Conservation (phyloP, 1,284 basidiomycete genomes). For the Moniliella sp. region DNA sequence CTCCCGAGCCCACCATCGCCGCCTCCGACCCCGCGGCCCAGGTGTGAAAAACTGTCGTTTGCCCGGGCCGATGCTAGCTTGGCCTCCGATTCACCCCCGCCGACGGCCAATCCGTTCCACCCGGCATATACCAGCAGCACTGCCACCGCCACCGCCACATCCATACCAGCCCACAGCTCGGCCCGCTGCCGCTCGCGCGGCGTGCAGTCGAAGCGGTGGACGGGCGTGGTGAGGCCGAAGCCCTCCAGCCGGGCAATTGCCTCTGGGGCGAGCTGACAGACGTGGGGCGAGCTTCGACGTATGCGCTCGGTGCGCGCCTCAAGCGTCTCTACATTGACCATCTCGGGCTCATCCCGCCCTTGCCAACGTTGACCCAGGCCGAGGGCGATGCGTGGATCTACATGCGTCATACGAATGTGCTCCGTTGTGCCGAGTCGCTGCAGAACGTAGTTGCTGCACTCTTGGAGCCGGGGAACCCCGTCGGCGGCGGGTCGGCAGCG, state of each 20-base stretch:
- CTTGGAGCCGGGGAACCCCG: constrained; percentile 4
- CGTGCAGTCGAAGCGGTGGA: constrained; percentile 8
- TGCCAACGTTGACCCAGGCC: constrained; percentile 5
- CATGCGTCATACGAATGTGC: constrained; percentile 47
- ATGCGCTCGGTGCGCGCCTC: constrained; percentile 45
- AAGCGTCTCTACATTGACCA: constrained; percentile 50
- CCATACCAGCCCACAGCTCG: no score
- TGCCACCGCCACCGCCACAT: no score
- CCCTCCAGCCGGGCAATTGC: constrained; percentile 19
- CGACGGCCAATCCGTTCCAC: no score
- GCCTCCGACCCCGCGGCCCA: no score
- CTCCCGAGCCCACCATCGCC: no score
- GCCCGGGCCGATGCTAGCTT: no score
- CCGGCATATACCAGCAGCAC: no score
- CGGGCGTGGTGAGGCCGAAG: constrained; percentile 8
- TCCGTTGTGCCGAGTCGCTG: constrained; percentile 54
- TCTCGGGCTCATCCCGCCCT: constrained; percentile 36
- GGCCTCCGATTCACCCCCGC: no score
- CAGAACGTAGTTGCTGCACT: constrained; percentile 50
- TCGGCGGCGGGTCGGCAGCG: neutral
- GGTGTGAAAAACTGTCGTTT: no score
- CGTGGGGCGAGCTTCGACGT: constrained; percentile 50
- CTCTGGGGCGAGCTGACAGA: constrained; percentile 60
- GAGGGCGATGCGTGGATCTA: constrained; percentile 14
- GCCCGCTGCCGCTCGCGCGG: no score